These are phyloP conservation scores for Fremontodendron californicum DNA, from an alignment of 345 rosid species.

Conservation along the genomic window DNA sequence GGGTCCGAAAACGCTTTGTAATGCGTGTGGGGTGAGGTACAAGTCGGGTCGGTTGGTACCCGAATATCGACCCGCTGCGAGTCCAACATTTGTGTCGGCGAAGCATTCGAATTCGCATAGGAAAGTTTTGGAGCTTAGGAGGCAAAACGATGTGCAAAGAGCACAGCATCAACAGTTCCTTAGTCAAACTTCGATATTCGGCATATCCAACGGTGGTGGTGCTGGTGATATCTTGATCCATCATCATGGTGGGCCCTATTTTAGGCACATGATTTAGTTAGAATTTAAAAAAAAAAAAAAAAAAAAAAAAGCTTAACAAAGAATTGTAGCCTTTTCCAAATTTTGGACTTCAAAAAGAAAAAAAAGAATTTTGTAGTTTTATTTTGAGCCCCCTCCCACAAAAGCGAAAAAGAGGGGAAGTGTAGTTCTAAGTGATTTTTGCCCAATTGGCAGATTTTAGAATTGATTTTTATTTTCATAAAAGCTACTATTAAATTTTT, in stretches of 20 bases:
- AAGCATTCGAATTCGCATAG: conserved; percentile 76
- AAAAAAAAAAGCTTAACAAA: no score
- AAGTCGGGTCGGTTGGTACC: conserved; percentile 73
- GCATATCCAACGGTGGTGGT: conserved; percentile 41
- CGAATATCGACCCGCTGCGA: conserved; percentile 73
- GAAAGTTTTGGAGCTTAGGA: conserved; percentile 69
- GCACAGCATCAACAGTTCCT: conserved; percentile 41
- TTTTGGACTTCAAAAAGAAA: not conserved
- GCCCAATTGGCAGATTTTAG: conserved; percentile 10
- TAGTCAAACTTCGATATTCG: conserved; percentile 40
- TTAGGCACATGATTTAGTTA: conserved; percentile 47
- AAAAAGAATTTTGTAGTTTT: not conserved
- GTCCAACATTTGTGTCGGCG: conserved; percentile 57
- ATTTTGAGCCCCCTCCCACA: not conserved
- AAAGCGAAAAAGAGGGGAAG: no score
- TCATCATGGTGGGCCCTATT: conserved; percentile 38
- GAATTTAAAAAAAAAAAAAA: not conserved
- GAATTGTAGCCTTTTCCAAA: not conserved
- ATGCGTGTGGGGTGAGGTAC: conserved; percentile 69
- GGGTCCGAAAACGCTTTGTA: conserved; percentile 70
- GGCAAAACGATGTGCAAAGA: conserved; percentile 49
- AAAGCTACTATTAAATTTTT: not conserved
- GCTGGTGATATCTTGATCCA: conserved; percentile 44
- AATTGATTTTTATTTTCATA: not conserved
- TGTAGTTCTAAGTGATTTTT: conserved; percentile 2